phyloP scores from a whole-genome alignment of 176 grass and related monocot genomes.

The bread wheat (Triticum aestivum) region IWGSC_CS_RefSeq_v2.1 NC_057794.1:30855353-30855852 shows the following conservation, averaged over 20 bases:
- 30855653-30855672: slow-evolving; percentile 7
- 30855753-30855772: too few species aligned
- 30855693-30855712: neutral
- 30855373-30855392: slow-evolving; percentile 14
- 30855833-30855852: too few species aligned
- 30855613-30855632: slow-evolving; percentile 33
- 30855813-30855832: too few species aligned
- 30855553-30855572: slow-evolving; percentile 32
- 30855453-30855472: neutral
- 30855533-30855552: slow-evolving; percentile 14
- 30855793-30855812: too few species aligned
- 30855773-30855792: too few species aligned
- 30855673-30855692: neutral
- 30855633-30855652: slow-evolving; percentile 48
- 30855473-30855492: too few species aligned
- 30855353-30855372: slow-evolving; percentile 26
- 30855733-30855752: neutral
- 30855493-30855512: slow-evolving; percentile 27
- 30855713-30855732: slow-evolving; percentile 22
- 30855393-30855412: slow-evolving; percentile 8
- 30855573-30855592: slow-evolving; percentile 24
- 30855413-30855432: slow-evolving; percentile 38
- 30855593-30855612: slow-evolving; percentile 40
- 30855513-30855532: neutral
- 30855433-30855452: neutral